These are phyloP conservation scores for Tricholoma saponaceum DNA, from an alignment of 768 basidiomycete species.

Conservation along the genomic window DNA sequence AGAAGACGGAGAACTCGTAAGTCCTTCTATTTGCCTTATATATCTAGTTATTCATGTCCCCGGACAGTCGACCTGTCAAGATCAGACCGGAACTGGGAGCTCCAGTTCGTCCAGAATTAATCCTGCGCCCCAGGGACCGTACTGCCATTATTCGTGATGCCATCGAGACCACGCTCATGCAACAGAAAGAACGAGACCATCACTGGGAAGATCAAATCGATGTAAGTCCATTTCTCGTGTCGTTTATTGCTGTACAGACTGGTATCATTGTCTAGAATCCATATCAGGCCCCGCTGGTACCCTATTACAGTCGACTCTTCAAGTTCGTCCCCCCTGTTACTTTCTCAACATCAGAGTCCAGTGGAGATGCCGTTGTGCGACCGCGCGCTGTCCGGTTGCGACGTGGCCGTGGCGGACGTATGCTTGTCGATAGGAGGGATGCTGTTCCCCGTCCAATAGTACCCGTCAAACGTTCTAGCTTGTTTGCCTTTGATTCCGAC, in stretches of 20 bases:
- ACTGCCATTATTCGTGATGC: conserved; percentile 52
- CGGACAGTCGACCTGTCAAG: conserved; percentile 49
- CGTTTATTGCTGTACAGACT: not conserved
- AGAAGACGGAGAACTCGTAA: conserved; percentile 48
- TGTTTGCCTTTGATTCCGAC: conserved; percentile 21
- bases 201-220: conserved; percentile 89
- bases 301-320: conserved; percentile 64
- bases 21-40: not conserved
- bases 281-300: conserved; percentile 59
- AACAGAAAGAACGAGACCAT: conserved; percentile 69
- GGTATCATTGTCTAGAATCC: conserved; percentile 44
- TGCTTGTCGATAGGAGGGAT: conserved; percentile 69
- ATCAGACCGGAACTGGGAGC: conserved; percentile 45
- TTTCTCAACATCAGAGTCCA: conserved; percentile 27
- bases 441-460: conserved; percentile 20
- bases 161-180: conserved; percentile 57
- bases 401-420: conserved; percentile 77
- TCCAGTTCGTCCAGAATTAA: conserved; percentile 41
- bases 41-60: conserved; percentile 10
- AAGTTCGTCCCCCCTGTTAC: conserved; percentile 46
- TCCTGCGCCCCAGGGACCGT: conserved; percentile 66
- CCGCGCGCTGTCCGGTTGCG: conserved; percentile 65
- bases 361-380: conserved; percentile 21
- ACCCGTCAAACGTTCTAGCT: conserved; percentile 20
- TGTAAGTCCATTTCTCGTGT: conserved; percentile 36